Evolutionary conservation across 257 asterid species (phyloP), one percentile per base, ranked within the genome.

Genomic region (Striga asiatica): DNA sequence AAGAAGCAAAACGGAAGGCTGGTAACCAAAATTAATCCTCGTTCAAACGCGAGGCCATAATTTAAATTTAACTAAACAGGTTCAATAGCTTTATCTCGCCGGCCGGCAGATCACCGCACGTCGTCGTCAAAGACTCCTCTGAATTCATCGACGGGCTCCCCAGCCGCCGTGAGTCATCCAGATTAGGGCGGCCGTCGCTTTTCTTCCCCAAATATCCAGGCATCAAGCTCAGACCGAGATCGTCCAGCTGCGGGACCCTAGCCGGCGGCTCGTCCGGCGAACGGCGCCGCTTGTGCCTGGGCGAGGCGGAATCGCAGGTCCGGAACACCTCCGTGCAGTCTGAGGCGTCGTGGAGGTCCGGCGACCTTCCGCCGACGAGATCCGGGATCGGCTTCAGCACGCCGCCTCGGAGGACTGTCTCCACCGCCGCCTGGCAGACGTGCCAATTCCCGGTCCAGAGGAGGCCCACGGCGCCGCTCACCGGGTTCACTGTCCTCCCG

Each of bases 401-500:
- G 10, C 77, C 86, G 5, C 91, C 83, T 31, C 69, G 19, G 1
- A 81, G 81, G 23, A 78, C 83, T 16, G 71, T 63, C 57, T 73
- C 74, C 34, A 76, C 81, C 3, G 89, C 89, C 14, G 59, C 64
- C 46, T 64, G 67, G 20, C 83, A 78, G 60, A 76, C 32, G 55
- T 71, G 63, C 86, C 85, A 78, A 13, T 78, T 76, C 0, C 83
- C 83, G 28, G 72, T 61, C 39, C 75, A 50, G 16, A 76, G 43
- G 14, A 81, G 61, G 3, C 86, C 89, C 10, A 81, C 83, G 9
- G 79, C 85, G 10, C 89, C 89, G 20, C 63, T 60, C 60, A 81
- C 85, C 22, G 91, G 91, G 59, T 78, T 81, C 61, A 78, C 73
- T 24, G 82, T 78, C 43, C 89, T 67, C 23, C 85, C 85, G 6